Percentiles rank a stretch among this genome's conserved stretches.
phyloP scores from a whole-genome alignment of 1,139 yeast species.

The Magnusiomyces suaveolens region DNA sequence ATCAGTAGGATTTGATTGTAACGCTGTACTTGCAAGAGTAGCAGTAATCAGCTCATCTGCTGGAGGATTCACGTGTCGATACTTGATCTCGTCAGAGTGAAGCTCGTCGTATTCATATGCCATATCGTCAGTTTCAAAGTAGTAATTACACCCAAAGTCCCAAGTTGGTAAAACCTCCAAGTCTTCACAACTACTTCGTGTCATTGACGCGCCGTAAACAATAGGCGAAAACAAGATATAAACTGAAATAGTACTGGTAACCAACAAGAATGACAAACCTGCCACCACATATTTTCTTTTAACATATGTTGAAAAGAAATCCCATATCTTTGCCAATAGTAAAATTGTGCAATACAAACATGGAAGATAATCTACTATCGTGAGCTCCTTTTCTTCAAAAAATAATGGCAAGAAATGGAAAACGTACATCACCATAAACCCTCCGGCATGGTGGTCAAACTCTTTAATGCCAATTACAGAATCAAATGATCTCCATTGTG shows the following conservation, averaged over 20 bases:
- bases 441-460: slow-evolving; percentile 25
- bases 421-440: slow-evolving; percentile 20
- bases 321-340: slow-evolving; percentile 16
- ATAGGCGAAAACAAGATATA: slow-evolving; percentile 20
- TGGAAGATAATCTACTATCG: slow-evolving; percentile 21
- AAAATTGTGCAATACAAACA: slow-evolving; percentile 23
- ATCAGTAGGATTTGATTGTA: slow-evolving; percentile 14
- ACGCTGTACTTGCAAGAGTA: slow-evolving; percentile 9
- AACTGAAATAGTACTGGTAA: slow-evolving; percentile 8
- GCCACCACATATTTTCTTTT: slow-evolving; percentile 2
- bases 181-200: slow-evolving; percentile 19
- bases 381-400: slow-evolving; percentile 13
- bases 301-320: slow-evolving; percentile 10
- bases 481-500: slow-evolving; percentile 15
- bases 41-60: slow-evolving; percentile 11
- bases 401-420: slow-evolving; percentile 18
- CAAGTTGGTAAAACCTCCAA: slow-evolving; percentile 21
- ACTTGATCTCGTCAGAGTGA: slow-evolving; percentile 7
- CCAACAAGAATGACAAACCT: slow-evolving; percentile 10
- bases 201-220: slow-evolving; percentile 20
- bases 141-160: slow-evolving; percentile 24
- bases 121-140: slow-evolving; percentile 12
- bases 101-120: slow-evolving; percentile 15
- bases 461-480: slow-evolving; percentile 12
- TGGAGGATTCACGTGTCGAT: slow-evolving; percentile 11